A percentile compares a stretch with the other conserved stretches of the same genome.
phyloP scores from a whole-genome alignment of 305 asterid species.

The Plantago coronopus region DNA sequence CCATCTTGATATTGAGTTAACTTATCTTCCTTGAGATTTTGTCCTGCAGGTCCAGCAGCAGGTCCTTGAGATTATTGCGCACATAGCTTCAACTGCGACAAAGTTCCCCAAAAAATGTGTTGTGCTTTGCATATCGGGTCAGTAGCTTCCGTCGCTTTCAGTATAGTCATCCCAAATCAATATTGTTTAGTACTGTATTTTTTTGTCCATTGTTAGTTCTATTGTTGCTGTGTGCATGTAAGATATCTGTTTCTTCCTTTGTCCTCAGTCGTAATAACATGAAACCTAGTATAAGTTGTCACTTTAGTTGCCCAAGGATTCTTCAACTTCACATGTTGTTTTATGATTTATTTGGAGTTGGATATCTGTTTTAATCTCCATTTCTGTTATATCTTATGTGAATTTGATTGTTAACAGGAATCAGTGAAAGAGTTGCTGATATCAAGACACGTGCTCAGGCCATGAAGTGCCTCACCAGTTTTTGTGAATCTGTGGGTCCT shows the following conservation, averaged over 20 bases:
- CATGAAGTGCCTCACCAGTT: conserved; percentile 91
- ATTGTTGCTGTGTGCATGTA: neutral
- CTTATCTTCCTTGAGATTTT: conserved; percentile 24
- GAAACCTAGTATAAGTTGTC: neutral
- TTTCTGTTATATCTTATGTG: conserved; percentile 4
- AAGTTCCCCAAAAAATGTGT: conserved; percentile 93
- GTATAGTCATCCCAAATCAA: neutral
- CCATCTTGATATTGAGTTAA: conserved; percentile 18
- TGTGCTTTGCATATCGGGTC: conserved; percentile 84
- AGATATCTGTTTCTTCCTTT: neutral
- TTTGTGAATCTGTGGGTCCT: conserved; percentile 98
- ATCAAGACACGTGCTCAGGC: conserved; percentile 94
- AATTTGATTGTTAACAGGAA: conserved; percentile 45
- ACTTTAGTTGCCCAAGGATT: neutral
- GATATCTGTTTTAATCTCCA: neutral
- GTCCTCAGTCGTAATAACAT: neutral
- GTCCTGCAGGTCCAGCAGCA: conserved; percentile 93
- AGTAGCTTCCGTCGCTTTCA: conserved; percentile 12
- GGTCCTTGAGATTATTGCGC: conserved; percentile 67
- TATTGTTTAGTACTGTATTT: neutral
- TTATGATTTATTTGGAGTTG: conserved; percentile 1
- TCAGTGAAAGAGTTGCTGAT: conserved; percentile 97
- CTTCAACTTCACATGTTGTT: neutral
- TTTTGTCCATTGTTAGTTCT: neutral
- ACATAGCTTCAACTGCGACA: conserved; percentile 76